Conservation (phyloP, 2,329 filamentous ascomycete genomes). For the Hortaea werneckii region DNA sequence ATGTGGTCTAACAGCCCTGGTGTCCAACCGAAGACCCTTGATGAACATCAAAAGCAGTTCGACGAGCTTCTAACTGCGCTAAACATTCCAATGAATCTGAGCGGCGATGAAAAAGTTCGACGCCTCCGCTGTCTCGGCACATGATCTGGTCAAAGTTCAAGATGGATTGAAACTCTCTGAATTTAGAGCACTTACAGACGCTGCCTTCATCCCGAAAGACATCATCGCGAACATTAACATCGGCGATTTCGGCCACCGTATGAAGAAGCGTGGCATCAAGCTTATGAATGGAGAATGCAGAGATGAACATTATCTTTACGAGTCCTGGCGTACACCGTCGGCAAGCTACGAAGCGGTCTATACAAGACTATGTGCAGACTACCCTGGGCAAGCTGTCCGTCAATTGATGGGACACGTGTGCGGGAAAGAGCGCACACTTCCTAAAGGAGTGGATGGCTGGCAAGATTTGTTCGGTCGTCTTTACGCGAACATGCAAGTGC, state of each 20-base stretch:
- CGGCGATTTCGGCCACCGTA: slow-evolving; percentile 37
- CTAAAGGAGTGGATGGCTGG: slow-evolving; percentile 36
- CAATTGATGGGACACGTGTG: slow-evolving; percentile 38
- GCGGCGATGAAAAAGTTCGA: slow-evolving; percentile 35
- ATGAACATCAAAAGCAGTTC: slow-evolving; percentile 42
- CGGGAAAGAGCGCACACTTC: slow-evolving; percentile 27
- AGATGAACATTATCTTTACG: slow-evolving; percentile 45
- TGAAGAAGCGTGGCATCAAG: slow-evolving; percentile 37
- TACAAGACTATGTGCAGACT: slow-evolving; percentile 42
- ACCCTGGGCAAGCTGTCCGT: slow-evolving; percentile 35
- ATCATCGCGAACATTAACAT: slow-evolving; percentile 39
- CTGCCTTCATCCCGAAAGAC: slow-evolving; percentile 34
- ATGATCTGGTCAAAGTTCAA: slow-evolving; percentile 34
- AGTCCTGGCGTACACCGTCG: slow-evolving; percentile 39
- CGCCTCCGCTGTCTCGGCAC: slow-evolving; percentile 33
- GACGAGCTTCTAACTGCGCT: slow-evolving; percentile 39
- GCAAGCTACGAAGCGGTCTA: slow-evolving; percentile 34
- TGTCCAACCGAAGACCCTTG: slow-evolving; percentile 40
- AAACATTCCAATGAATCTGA: slow-evolving; percentile 31
- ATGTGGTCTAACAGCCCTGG: slow-evolving; percentile 48
- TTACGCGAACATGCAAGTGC: slow-evolving; percentile 48
- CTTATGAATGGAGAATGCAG: slow-evolving; percentile 46
- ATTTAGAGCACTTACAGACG: slow-evolving; percentile 45
- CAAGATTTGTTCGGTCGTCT: slow-evolving; percentile 43
- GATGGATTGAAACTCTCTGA: slow-evolving; percentile 39